Evolutionary conservation across 352 stramenopile genomes (phyloP), one percentile per base, ranked within the genome.

Genomic region (Vaucheria bursata): DNA sequence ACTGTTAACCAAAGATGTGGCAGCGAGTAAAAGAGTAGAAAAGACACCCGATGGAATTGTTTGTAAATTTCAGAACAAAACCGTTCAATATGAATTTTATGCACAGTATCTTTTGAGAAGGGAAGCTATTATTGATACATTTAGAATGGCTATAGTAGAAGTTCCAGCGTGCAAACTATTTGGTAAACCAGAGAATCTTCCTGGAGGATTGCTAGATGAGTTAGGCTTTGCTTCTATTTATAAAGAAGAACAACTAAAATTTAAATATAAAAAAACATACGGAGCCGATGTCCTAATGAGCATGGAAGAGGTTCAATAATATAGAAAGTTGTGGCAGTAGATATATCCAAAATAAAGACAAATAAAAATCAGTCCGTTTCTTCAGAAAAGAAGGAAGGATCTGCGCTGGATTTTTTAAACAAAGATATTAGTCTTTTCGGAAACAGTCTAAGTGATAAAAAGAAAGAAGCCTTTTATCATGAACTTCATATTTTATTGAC

Each of bases 391-490:
- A 18, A 18, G 18, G 18, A 18, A 18, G 45, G 12, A 59, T 18
- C 12, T 25, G 18, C 25, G 25, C 25, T 59, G 45, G 45, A 18
- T 18, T 59, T 59, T 59, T 25, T 59, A 18, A 59, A 59, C 45
- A 59, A 25, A 25, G 45, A 59, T 25, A 59, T 59, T 25, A 18
- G 45, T 25, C 45, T 59, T 18, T 59, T 59, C 45, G 45, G 45
- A 18, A 59, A 18, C 45, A 25, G 45, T 18, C 18, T 59, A 18
- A 59, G 45, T 59, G 45, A 59, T 59, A 59, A 59, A 59, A 59
- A 59, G 45, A 59, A 59, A 25, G 45, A 59, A 59, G 45, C 18
- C 18, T 59, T 59, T 59, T 59, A 59, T 59, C 45, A 18, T 59
- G 45, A 59, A 59, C 45, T 59, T 25, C 18, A 25, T 59, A 59